Base-by-base conservation (phyloP, 768 basidiomycete genomes). In the Crassisporium funariophilum region DNA sequence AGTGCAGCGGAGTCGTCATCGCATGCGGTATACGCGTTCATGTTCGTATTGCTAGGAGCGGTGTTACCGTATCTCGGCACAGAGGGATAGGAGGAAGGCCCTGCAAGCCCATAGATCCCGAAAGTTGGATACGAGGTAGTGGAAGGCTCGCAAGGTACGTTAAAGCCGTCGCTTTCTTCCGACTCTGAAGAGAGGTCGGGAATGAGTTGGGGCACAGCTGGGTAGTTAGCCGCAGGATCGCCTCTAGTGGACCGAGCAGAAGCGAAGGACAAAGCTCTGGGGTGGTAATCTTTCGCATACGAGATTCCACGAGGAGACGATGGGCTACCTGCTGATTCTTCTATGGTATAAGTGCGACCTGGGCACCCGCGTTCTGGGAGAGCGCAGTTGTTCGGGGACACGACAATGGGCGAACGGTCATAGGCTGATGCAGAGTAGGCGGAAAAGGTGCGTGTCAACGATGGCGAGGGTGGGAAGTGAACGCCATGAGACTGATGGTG, bases 351-450 rank as follows among this genome's bases (percentile, higher is more conserved):
- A 4, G 84, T 87, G 52, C 83, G 76, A 20, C 86, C 85, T 40
- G 84, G 84, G 61, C 84, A 86, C 22, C 87, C 87, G 49, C 90
- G 82, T 56, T 81, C 88, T 25, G 91, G 90, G 17, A 93, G 75
- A 8, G 83, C 82, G 60, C 88, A 91, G 25, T 74, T 64, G 60
- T 91, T 88, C 23, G 84, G 84, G 17, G 78, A 60, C 54, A 89
- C 85, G 59, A 82, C 71, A 61, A 92, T 87, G 49, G 89, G 88
- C 3, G 86, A 80, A 47, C 90, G 85, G 72, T 92, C 89, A 68
- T 92, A 92, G 6, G 77, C 68, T 4, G 81, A 61, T 21, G 84
- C 66, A 53, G 79, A 82, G 66, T 86, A 72, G 44, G 72, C 77
- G 42, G 72, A 54, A 52, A 73, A 78, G 17, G 73, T 76, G 44